These are phyloP conservation scores for Quercus agrifolia DNA, from an alignment of 306 rosid genomes.

Conservation along the genomic window DNA sequence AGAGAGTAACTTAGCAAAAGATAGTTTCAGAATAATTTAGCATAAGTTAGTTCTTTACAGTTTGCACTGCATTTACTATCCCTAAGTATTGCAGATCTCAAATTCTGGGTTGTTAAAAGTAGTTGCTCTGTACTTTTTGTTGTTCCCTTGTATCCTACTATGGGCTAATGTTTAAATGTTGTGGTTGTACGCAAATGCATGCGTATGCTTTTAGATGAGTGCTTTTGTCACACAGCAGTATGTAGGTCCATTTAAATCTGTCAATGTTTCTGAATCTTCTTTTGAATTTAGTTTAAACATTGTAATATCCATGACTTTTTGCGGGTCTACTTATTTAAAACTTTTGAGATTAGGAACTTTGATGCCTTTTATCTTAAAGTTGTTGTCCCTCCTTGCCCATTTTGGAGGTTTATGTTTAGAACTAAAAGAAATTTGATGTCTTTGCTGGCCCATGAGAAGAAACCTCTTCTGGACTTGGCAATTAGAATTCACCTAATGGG, in stretches of 20 bases:
- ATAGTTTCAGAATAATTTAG: not conserved
- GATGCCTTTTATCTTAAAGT: slow-evolving; percentile 2
- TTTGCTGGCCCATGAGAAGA: not conserved
- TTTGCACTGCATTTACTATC: not conserved
- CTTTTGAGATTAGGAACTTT: not conserved
- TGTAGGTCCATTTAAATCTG: slow-evolving; percentile 22
- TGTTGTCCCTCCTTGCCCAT: not conserved
- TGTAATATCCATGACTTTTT: not conserved
- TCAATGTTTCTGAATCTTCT: slow-evolving; percentile 1
- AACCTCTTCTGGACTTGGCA: not conserved
- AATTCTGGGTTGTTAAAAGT: not conserved
- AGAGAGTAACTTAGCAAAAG: not conserved
- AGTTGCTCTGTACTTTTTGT: slow-evolving; percentile 2
- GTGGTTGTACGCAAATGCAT: slow-evolving; percentile 3
- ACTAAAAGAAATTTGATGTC: not conserved
- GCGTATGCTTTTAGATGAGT: slow-evolving; percentile 3
- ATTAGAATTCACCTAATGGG: not conserved
- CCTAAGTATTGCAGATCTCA: not conserved
- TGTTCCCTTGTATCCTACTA: slow-evolving; percentile 7
- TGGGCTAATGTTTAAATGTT: slow-evolving; percentile 9
- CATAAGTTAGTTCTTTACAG: not conserved
- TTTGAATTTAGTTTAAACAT: slow-evolving; percentile 7
- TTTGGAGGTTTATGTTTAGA: slow-evolving; percentile 9
- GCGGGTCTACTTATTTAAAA: not conserved
- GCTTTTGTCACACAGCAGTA: slow-evolving; percentile 9